Evolutionary conservation across 305 asterid species (phyloP).

Genomic region (Andrographis paniculata): DNA sequence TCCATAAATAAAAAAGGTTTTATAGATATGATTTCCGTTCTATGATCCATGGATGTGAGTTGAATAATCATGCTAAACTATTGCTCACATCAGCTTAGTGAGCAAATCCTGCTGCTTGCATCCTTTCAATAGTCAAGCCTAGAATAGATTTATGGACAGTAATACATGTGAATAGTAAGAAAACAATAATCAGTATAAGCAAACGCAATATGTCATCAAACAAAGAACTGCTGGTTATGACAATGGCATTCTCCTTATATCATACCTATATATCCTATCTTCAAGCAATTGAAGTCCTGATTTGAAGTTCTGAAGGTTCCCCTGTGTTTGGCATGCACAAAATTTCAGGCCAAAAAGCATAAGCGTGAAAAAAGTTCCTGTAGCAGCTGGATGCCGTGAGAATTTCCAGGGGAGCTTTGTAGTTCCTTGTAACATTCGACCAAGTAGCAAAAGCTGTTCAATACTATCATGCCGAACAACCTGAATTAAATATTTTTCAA

Average conservation of each 20-base stretch:
- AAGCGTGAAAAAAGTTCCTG: conserved; percentile 92
- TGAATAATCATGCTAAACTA: background rate
- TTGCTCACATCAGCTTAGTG: conserved; percentile 4
- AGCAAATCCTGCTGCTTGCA: conserved; percentile 9
- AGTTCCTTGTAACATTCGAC: conserved; percentile 95
- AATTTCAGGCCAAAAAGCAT: conserved; percentile 96
- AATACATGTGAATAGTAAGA: background rate
- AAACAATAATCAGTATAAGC: background rate
- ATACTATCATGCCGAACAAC: conserved; percentile 91
- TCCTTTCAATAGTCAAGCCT: conserved; percentile 7
- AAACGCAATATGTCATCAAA: background rate
- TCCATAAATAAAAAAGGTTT: conserved; percentile 1
- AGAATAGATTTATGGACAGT: conserved; percentile 1
- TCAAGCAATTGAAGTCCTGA: conserved; percentile 96
- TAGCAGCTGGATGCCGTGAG: conserved; percentile 91
- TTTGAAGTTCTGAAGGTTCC: conserved; percentile 74
- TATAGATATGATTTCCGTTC: background rate
- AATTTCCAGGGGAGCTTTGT: conserved; percentile 83
- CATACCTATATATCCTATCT: conserved; percentile 92
- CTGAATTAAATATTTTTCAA: conserved; percentile 30
- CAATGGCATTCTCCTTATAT: conserved; percentile 2
- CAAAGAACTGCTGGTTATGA: conserved; percentile 3
- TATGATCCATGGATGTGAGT: background rate
- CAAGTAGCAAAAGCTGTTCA: conserved; percentile 91
- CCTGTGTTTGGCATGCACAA: conserved; percentile 82